Base-by-base conservation (phyloP, 768 basidiomycete species). In the Tricholoma sp. region DNA sequence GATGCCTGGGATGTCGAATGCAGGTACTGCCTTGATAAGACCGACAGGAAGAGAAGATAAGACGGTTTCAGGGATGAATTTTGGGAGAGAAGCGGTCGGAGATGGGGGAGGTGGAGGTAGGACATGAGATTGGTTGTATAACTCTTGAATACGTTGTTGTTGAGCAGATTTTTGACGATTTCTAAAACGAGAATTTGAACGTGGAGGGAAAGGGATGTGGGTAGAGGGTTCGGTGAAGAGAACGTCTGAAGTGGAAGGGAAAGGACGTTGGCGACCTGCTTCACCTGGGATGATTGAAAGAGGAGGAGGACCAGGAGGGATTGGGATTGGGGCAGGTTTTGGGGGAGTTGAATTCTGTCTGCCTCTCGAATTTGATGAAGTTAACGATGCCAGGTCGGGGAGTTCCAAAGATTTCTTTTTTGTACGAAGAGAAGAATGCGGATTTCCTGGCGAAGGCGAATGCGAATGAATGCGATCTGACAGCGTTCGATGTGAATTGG, bases 361-460 rank as follows among this genome's bases (percentile, higher is more conserved):
- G 5, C 63, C 56, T 2, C 63, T 50, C 0, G 59, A 55, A 18
- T 53, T 58, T 7, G 68, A 62, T n/a, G 69, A 53, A 1, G 73
- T 65, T 6, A 78, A 66, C 3, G 71, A 72, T 16, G 73, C 76
- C 34, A 91, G 83, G 74, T 89, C 88, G 54, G 88, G 88, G 22
- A 91, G 77, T 67, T 91, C 86, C 18, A 91, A 81, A 0, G 85
- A 87, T 66, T 79, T 83, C 72, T 87, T 88, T 77, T 85, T 89
- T 19, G 76, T 75, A 39, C 84, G 77, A 57, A 89, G 72, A 45
- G 86, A 86, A 31, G 76, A 75, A 68, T 88, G 85, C 0, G 84
- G 76, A 39, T 65, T 71, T 39, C 71, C 69, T 18, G 72, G 70
- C n/a, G 66, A 56, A 1, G 81, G 77, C 37, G 78, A 76, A 34